A percentile compares a stretch with the other conserved stretches of the same genome.
phyloP scores from a whole-genome alignment of 2,329 filamentous ascomycete species.

The Neurospora sp. region DNA sequence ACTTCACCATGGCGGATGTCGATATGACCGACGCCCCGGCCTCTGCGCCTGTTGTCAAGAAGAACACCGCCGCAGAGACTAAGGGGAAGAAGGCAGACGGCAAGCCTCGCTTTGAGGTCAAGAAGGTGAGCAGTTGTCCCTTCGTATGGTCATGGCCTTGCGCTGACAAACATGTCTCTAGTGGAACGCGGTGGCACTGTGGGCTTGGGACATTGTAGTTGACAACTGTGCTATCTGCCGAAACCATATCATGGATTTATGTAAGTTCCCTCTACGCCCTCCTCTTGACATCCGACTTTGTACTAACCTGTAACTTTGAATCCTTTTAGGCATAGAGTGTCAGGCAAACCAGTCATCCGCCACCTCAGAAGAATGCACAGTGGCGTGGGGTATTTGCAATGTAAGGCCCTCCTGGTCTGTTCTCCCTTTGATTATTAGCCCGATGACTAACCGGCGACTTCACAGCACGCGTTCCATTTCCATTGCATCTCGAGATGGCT shows the following conservation, averaged over 20 bases:
- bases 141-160: background rate
- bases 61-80: constrained; percentile 34
- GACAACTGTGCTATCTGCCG: constrained; percentile 99
- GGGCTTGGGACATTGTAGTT: constrained; percentile 99
- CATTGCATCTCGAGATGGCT: constrained; percentile 99
- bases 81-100: constrained; percentile 39
- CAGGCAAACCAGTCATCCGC: constrained; percentile 97
- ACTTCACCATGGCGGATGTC: constrained; percentile 71
- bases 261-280: constrained; percentile 37
- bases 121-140: constrained; percentile 59
- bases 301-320: constrained; percentile 5
- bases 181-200: constrained; percentile 98
- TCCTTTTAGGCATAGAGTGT: constrained; percentile 76
- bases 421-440: constrained; percentile 12
- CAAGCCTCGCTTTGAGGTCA: constrained; percentile 97
- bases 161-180: constrained; percentile 26
- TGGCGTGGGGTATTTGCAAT: constrained; percentile 98
- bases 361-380: constrained; percentile 95
- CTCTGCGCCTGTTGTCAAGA: constrained; percentile 35
- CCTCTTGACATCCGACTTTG: background rate
- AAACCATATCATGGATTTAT: constrained; percentile 99
- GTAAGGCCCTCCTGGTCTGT: constrained; percentile 51
- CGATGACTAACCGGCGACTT: constrained; percentile 7
- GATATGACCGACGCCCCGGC: constrained; percentile 84
- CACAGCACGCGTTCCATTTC: constrained; percentile 96